Percentiles rank a stretch among this genome's conserved stretches.
phyloP scores from a whole-genome alignment of 768 basidiomycete species.

The Tubosaeta brunneosetosa region DNA sequence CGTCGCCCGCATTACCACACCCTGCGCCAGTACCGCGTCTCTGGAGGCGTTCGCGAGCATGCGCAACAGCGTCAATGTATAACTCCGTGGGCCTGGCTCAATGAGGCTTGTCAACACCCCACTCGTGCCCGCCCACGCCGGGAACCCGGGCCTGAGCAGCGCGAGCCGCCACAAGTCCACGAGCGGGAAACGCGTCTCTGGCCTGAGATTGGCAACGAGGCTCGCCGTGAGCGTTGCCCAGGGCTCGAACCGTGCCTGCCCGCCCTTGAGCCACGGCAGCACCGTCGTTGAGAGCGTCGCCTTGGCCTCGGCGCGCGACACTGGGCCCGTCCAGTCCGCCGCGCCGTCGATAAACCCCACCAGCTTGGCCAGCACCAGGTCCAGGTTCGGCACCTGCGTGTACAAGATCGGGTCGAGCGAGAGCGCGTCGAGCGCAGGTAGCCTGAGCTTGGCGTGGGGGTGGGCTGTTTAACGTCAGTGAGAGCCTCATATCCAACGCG shows the following conservation, averaged over 20 bases:
- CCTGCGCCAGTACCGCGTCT: conserved; percentile 30
- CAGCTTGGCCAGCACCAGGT: conserved; percentile 61
- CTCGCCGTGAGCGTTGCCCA: conserved; percentile 48
- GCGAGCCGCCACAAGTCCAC: conserved; percentile 81
- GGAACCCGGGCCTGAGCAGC: conserved; percentile 57
- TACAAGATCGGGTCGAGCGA: conserved; percentile 76
- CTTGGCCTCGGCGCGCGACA: conserved; percentile 39
- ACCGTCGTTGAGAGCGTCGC: conserved; percentile 45
- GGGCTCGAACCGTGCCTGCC: conserved; percentile 7
- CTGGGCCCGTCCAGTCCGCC: conserved; percentile 31
- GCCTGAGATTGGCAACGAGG: conserved; percentile 44
- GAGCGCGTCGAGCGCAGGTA: conserved; percentile 57
- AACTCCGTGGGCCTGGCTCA: conserved; percentile 49
- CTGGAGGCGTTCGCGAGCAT: conserved; percentile 68
- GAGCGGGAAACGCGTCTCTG: conserved; percentile 68
- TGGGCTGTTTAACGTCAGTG: conserved; percentile 51
- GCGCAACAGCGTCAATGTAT: conserved; percentile 60
- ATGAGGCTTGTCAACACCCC: conserved; percentile 40
- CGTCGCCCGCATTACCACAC: no score
- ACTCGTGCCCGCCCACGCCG: conserved; percentile 43
- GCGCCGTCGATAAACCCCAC: conserved; percentile 53
- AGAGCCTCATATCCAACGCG: not conserved
- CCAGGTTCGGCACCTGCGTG: conserved; percentile 62
- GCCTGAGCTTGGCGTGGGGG: conserved; percentile 55
- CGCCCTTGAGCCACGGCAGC: conserved; percentile 56